phyloP scores from a whole-genome alignment of 768 basidiomycete species.

The Cyclocybe cylindracea region DNA sequence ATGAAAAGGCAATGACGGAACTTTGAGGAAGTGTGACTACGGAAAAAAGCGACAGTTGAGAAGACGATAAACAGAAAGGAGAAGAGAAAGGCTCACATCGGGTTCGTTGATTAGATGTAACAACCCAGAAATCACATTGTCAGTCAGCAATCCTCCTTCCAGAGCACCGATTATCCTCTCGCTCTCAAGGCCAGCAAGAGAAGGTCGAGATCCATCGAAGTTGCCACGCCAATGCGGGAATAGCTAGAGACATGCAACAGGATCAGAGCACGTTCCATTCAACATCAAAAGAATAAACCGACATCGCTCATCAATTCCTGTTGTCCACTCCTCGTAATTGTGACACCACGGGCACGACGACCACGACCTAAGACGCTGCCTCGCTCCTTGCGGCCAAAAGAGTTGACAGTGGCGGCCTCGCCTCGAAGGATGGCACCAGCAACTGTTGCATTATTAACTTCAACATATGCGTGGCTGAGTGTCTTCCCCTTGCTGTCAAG shows the following conservation, averaged over 20 bases:
- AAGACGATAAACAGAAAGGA: background rate
- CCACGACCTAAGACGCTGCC: conserved; percentile 75
- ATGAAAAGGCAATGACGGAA: conserved; percentile 79
- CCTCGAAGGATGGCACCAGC: conserved; percentile 70
- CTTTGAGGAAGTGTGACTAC: conserved; percentile 86
- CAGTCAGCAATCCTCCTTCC: conserved; percentile 66
- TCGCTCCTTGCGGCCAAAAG: conserved; percentile 45
- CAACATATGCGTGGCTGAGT: conserved; percentile 81
- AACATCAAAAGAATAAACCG: conserved; percentile 23
- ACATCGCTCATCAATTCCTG: conserved; percentile 84
- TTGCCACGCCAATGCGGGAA: conserved; percentile 82
- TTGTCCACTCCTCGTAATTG: conserved; percentile 77
- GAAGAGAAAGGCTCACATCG: conserved; percentile 51
- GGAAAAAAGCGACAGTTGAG: conserved; percentile 13
- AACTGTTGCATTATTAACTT: conserved; percentile 60
- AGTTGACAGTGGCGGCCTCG: conserved; percentile 34
- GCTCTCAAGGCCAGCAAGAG: conserved; percentile 61
- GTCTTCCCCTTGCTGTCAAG: conserved; percentile 85
- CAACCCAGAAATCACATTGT: conserved; percentile 65
- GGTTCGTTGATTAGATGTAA: conserved; percentile 74
- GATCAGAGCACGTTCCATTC: background rate
- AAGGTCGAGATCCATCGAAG: conserved; percentile 70
- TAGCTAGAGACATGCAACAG: conserved; percentile 40
- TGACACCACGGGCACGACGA: conserved; percentile 79
- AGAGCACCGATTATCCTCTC: conserved; percentile 60